Evolutionary conservation across 2,329 filamentous ascomycete species (phyloP).

Genomic region (Xylariaceae sp.): DNA sequence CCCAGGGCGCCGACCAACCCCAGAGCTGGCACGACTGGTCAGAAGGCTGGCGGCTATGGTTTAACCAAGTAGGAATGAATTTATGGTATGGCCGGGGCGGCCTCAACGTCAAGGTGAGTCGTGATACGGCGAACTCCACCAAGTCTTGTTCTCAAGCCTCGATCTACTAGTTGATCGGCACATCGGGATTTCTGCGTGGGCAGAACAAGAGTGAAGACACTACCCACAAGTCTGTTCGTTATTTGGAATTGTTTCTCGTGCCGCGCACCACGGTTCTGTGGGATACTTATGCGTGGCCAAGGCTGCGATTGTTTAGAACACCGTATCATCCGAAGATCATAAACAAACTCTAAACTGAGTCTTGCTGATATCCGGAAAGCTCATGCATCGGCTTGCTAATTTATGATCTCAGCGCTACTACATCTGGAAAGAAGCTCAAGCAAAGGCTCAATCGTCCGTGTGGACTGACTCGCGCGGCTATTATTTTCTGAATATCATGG

Average conservation of each 20-base stretch:
- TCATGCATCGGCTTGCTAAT: slow-evolving; percentile 11
- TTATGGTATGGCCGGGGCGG: slow-evolving; percentile 65
- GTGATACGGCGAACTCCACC: neutral
- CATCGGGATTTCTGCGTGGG: slow-evolving; percentile 1
- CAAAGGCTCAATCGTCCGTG: slow-evolving; percentile 53
- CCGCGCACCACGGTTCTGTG: too few relatives aligned
- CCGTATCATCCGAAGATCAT: slow-evolving; percentile 14
- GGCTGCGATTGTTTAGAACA: too few relatives aligned
- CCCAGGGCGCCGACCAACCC: slow-evolving; percentile 41
- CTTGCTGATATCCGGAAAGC: slow-evolving; percentile 1
- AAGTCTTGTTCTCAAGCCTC: slow-evolving; percentile 12
- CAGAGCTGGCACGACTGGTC: slow-evolving; percentile 59
- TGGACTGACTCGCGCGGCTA: slow-evolving; percentile 66
- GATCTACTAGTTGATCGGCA: slow-evolving; percentile 9
- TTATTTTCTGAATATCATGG: slow-evolving; percentile 74
- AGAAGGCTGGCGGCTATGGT: slow-evolving; percentile 62
- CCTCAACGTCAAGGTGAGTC: slow-evolving; percentile 52
- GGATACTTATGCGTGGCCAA: too few relatives aligned
- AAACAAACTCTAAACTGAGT: slow-evolving; percentile 5
- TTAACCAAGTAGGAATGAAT: slow-evolving; percentile 64
- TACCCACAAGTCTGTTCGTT: too few relatives aligned
- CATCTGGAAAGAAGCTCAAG: slow-evolving; percentile 67
- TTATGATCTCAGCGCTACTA: slow-evolving; percentile 52
- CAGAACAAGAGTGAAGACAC: too few relatives aligned
- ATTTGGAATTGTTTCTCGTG: too few relatives aligned